Evolutionary conservation across 805 yeast genomes (phyloP), one percentile per base, ranked within the genome.

Genomic region (Metschnikowia drakensbergensis): DNA sequence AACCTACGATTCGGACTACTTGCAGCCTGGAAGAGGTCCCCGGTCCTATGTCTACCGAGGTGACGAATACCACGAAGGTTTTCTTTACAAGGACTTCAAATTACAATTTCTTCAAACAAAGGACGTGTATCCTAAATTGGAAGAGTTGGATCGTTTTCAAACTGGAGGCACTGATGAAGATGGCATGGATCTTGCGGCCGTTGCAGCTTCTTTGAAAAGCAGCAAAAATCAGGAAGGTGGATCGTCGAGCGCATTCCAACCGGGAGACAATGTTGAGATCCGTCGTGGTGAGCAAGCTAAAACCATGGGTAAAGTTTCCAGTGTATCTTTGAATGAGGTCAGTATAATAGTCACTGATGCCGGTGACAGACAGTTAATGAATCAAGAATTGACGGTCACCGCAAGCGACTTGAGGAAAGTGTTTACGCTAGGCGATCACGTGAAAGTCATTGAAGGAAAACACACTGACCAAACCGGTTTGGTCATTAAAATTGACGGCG

Each of bases 391-490:
- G 55, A 96, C 94, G 51, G 85, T 91, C 44, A 97, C 97, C 31
- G 79, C 85, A 3, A 77, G 80, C 38, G 84, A 88, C 53, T 74
- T 94, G 61, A 81, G 97, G 63, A 94, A 94, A 65, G 82, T 87
- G 47, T 92, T 92, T 67, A 69, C 78, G 46, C 82, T 88, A 37
- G 99, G 99, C 76, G 98, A 92, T 66, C 97, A 94, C 65, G 96
- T 94, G 23, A 84, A 96, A 49, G 94, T 92, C 30, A 79, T 87
- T 34, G 88, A 84, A 62, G 99, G 99, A 63, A 89, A 87, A 61
- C 96, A 88, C 66, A 75, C 82, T 46, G 97, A 92, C 61, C 97
- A 91, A 62, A 89, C 97, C 32, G 99, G 99, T 71, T 77, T 94
- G 71, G 96, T 94, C 44, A 90, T 94, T 37, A 78, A 82, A 56